Evolutionary conservation across 805 yeast species (phyloP).

Genomic region (Suhomyces xylopsoci): DNA sequence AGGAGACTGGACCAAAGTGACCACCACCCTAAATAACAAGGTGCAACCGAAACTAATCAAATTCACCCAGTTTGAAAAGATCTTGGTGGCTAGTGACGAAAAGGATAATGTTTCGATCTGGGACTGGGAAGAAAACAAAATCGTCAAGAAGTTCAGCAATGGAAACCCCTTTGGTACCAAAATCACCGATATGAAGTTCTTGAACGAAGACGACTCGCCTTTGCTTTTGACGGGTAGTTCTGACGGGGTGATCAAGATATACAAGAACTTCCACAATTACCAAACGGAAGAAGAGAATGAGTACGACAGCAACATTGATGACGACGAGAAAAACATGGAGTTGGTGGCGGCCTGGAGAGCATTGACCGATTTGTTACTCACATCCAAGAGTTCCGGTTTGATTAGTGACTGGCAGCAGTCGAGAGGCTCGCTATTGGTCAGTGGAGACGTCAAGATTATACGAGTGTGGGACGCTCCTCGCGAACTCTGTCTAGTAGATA

Average conservation of each 20-base stretch:
- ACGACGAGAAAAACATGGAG: slow-evolving; percentile 38
- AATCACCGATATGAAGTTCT: slow-evolving; percentile 78
- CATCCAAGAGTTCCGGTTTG: slow-evolving; percentile 79
- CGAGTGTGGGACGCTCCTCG: slow-evolving; percentile 96
- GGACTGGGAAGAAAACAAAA: slow-evolving; percentile 73
- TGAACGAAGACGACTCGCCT: slow-evolving; percentile 92
- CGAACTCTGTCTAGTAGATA: slow-evolving; percentile 79
- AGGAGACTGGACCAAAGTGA: slow-evolving; percentile 79
- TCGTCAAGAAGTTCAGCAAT: slow-evolving; percentile 69
- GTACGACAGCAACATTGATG: slow-evolving; percentile 13
- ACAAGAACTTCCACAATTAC: slow-evolving; percentile 64
- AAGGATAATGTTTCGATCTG: slow-evolving; percentile 79
- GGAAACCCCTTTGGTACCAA: slow-evolving; percentile 85
- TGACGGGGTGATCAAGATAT: slow-evolving; percentile 90
- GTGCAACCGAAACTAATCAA: slow-evolving; percentile 76
- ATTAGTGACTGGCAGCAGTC: slow-evolving; percentile 97
- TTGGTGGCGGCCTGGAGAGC: slow-evolving; percentile 91
- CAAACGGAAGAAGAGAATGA: slow-evolving; percentile 5
- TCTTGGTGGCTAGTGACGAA: slow-evolving; percentile 76
- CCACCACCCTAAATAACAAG: slow-evolving; percentile 60
- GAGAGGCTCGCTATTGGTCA: slow-evolving; percentile 82
- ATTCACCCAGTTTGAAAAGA: slow-evolving; percentile 89
- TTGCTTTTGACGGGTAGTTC: slow-evolving; percentile 83
- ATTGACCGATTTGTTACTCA: slow-evolving; percentile 74
- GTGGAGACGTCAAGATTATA: slow-evolving; percentile 92